Evolutionary conservation across 139 green algal genomes (phyloP).

Genomic region (Chlorella sp.): DNA sequence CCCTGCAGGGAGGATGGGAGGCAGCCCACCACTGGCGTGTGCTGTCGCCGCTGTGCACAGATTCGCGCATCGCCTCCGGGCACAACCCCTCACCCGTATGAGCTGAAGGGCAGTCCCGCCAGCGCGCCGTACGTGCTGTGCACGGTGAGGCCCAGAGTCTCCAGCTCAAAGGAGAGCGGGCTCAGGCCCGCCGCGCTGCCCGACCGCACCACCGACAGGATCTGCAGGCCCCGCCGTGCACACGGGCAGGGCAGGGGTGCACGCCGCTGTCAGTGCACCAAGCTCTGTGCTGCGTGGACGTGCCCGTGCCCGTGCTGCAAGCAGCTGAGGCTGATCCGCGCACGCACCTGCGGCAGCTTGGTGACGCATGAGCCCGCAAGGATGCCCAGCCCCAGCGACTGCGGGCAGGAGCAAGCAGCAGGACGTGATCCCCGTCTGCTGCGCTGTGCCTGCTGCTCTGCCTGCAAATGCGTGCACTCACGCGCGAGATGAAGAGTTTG

Average conservation of each 20-base stretch:
- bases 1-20: too few relatives aligned
- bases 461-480: background rate
- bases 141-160: slow-evolving; percentile 60
- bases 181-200: slow-evolving; percentile 62
- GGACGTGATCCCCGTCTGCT: background rate
- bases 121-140: slow-evolving; percentile 63
- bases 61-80: background rate
- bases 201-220: slow-evolving; percentile 40
- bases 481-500: background rate
- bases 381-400: slow-evolving; percentile 68
- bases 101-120: slow-evolving; percentile 60
- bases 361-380: slow-evolving; percentile 56
- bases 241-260: background rate
- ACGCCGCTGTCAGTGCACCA: background rate
- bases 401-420: background rate
- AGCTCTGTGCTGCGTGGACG: background rate
- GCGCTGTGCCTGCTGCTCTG: background rate
- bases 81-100: slow-evolving; percentile 40
- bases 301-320: background rate
- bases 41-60: background rate
- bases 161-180: slow-evolving; percentile 64
- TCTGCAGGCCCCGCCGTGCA: slow-evolving; percentile 24
- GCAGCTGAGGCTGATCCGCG: background rate
- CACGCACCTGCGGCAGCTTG: slow-evolving; percentile 74
- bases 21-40: background rate